Conservation (phyloP, 108 stramenopile species). For the Seminavis robusta region DNA sequence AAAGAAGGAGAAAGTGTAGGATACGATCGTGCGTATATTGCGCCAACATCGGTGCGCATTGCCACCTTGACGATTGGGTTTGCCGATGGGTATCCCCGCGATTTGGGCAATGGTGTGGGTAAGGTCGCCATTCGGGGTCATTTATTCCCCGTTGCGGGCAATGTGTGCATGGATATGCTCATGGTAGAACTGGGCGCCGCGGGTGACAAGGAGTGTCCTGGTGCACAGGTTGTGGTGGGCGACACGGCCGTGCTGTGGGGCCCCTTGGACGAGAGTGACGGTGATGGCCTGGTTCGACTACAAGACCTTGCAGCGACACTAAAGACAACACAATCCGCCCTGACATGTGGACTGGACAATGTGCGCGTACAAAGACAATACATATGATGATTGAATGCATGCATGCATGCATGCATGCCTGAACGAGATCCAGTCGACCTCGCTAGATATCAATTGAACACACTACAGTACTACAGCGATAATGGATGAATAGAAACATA, state of each 20-base stretch:
- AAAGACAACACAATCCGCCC: slow-evolving; percentile 65
- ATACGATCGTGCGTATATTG: slow-evolving; percentile 68
- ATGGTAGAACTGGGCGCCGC: slow-evolving; percentile 68
- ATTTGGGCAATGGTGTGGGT: slow-evolving; percentile 55
- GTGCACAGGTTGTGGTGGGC: slow-evolving; percentile 49
- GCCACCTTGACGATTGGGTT: slow-evolving; percentile 75
- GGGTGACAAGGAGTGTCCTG: slow-evolving; percentile 29
- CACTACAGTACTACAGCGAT: too few species aligned
- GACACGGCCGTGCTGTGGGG: slow-evolving; percentile 71
- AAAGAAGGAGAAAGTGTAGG: slow-evolving; percentile 69
- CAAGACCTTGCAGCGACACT: slow-evolving; percentile 44
- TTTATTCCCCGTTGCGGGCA: slow-evolving; percentile 65
- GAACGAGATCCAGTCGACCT: too few species aligned
- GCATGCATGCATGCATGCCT: too few species aligned
- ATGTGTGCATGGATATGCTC: slow-evolving; percentile 83
- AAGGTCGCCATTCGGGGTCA: slow-evolving; percentile 53
- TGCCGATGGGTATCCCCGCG: slow-evolving; percentile 79
- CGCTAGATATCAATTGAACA: too few species aligned
- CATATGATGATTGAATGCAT: slow-evolving; percentile 1
- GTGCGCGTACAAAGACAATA: slow-evolving; percentile 49
- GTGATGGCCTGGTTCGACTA: slow-evolving; percentile 48
- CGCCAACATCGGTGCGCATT: slow-evolving; percentile 41
- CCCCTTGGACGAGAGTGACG: slow-evolving; percentile 42
- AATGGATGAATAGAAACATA: too few species aligned
- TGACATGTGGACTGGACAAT: slow-evolving; percentile 74